Evolutionary conservation across 1,139 yeast species (phyloP).

Genomic region (Scheffersomyces lignicola): DNA sequence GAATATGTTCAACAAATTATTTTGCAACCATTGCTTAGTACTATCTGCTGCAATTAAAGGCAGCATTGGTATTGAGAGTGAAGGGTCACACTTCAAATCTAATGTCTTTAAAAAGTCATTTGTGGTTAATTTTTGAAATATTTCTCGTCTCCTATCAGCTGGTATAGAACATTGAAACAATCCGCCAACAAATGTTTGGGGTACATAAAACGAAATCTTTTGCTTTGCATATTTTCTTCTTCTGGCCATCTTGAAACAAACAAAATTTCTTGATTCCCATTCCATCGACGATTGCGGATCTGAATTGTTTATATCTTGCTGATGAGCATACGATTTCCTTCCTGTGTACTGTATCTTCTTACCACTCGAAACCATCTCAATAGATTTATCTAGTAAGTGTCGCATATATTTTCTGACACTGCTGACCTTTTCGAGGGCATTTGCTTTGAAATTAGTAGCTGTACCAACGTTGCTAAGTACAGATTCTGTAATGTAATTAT

Average conservation of each 20-base stretch:
- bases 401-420: constrained; percentile 10
- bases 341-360: constrained; percentile 28
- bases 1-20: constrained; percentile 19
- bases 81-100: constrained; percentile 34
- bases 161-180: constrained; percentile 54
- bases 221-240: constrained; percentile 58
- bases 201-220: constrained; percentile 51
- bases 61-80: constrained; percentile 45
- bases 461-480: too few relatives aligned
- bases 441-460: neutral
- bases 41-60: constrained; percentile 65
- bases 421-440: neutral
- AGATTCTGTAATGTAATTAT: neutral
- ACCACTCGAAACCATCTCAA: constrained; percentile 24
- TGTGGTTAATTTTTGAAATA: constrained; percentile 18
- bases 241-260: constrained; percentile 65
- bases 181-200: constrained; percentile 67
- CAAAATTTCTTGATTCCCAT: constrained; percentile 35
- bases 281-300: constrained; percentile 25
- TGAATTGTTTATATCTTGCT: constrained; percentile 20
- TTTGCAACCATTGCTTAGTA: constrained; percentile 47
- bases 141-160: constrained; percentile 17
- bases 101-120: constrained; percentile 18
- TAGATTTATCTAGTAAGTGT: constrained; percentile 19
- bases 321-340: constrained; percentile 17